phyloP scores from a whole-genome alignment of 2,329 filamentous ascomycete genomes.

The Orbilia quercus region DNA sequence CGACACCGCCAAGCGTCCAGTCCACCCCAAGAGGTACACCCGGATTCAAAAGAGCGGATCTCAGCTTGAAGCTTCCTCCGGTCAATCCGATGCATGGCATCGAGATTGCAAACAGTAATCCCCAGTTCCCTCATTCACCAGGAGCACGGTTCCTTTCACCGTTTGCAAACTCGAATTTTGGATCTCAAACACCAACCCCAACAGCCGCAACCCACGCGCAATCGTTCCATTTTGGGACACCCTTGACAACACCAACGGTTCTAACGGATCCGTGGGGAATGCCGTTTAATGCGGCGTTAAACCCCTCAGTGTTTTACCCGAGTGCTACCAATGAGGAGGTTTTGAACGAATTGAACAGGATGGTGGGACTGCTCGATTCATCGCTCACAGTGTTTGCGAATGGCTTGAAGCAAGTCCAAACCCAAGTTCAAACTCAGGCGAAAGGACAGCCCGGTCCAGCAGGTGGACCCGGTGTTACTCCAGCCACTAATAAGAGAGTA shows the following conservation, averaged over 20 bases:
- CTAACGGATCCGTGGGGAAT: constrained; percentile 51
- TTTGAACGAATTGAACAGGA: constrained; percentile 36
- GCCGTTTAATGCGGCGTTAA: constrained; percentile 43
- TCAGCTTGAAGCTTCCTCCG: constrained; percentile 46
- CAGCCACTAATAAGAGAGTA: constrained; percentile 19
- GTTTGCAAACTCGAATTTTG: constrained; percentile 43
- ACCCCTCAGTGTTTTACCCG: constrained; percentile 48
- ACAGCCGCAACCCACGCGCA: constrained; percentile 50
- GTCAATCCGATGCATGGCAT: constrained; percentile 46
- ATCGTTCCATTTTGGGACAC: constrained; percentile 33
- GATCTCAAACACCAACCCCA: constrained; percentile 49
- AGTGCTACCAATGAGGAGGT: constrained; percentile 50
- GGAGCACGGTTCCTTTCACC: constrained; percentile 46
- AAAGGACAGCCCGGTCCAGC: constrained; percentile 42
- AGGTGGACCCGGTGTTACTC: constrained; percentile 12
- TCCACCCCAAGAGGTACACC: constrained; percentile 43
- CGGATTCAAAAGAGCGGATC: constrained; percentile 50
- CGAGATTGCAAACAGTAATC: constrained; percentile 41
- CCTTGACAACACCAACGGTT: constrained; percentile 22
- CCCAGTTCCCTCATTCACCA: constrained; percentile 48
- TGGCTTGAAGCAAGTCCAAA: constrained; percentile 46
- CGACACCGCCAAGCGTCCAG: constrained; percentile 38
- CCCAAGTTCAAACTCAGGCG: constrained; percentile 36
- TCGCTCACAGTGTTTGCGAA: constrained; percentile 49
- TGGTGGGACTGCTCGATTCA: constrained; percentile 46